A percentile compares a stretch with the other conserved stretches of the same genome.
phyloP scores from a whole-genome alignment of 164 flowering plant species.

The Dillenia turbinata region DNA sequence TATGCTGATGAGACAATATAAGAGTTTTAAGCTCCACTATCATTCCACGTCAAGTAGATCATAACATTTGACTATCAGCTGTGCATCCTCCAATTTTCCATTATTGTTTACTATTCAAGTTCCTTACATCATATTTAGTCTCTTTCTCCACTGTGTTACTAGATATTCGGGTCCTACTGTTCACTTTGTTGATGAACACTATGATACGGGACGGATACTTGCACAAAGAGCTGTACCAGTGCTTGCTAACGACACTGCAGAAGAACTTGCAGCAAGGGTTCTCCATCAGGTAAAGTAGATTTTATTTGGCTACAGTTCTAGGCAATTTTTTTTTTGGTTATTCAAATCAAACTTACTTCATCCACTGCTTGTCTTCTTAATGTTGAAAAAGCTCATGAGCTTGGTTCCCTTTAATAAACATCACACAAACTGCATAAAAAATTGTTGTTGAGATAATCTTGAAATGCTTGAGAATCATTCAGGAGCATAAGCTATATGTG shows the following conservation, averaged over 20 bases:
- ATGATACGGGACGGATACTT: slow-evolving; percentile 83
- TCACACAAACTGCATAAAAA: too few relatives aligned
- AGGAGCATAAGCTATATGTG: slow-evolving; percentile 77
- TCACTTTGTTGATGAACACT: slow-evolving; percentile 91
- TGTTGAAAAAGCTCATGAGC: too few relatives aligned
- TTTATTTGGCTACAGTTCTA: too few relatives aligned
- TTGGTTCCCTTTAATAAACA: too few relatives aligned
- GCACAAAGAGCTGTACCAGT: slow-evolving; percentile 90
- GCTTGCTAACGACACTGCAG: slow-evolving; percentile 62
- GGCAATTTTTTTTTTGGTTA: background rate
- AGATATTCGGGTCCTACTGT: slow-evolving; percentile 89
- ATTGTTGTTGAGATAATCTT: too few relatives aligned
- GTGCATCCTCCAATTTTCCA: too few relatives aligned
- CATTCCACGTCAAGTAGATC: too few relatives aligned
- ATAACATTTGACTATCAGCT: too few relatives aligned
- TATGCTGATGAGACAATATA: too few relatives aligned
- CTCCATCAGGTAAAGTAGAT: slow-evolving; percentile 52
- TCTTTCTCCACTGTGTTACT: slow-evolving; percentile 1
- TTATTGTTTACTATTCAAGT: background rate
- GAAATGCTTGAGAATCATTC: slow-evolving; percentile 2
- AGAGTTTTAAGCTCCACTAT: too few relatives aligned
- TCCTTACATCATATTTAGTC: background rate
- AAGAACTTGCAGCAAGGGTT: slow-evolving; percentile 83
- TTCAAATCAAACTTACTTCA: too few relatives aligned
- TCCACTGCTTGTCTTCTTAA: too few relatives aligned